Percentiles rank a stretch among this genome's conserved stretches.
Conservation (phyloP, 2,329 filamentous ascomycete genomes). For the Trichoderma simmonsii region DNA sequence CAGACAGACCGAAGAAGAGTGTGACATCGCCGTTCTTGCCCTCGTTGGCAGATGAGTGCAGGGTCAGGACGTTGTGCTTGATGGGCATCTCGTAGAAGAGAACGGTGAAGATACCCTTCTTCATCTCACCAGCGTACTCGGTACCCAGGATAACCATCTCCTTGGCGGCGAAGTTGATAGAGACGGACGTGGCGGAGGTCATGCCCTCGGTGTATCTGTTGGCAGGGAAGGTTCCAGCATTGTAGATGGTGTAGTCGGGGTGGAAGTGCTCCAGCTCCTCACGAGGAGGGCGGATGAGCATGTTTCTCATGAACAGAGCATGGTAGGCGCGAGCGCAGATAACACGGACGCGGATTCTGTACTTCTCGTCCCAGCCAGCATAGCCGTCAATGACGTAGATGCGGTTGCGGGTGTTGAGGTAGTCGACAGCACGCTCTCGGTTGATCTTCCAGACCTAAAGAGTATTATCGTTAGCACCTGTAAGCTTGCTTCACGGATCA, state of each 20-base stretch:
- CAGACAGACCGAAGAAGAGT: constrained; percentile 98
- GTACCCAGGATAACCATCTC: constrained; percentile 99
- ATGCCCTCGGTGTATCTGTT: constrained; percentile 98
- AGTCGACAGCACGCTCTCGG: constrained; percentile 96
- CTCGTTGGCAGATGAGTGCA: constrained; percentile 98
- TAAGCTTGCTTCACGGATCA: background rate
- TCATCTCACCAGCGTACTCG: constrained; percentile 82
- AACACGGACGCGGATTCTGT: constrained; percentile 94
- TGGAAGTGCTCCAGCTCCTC: constrained; percentile 97
- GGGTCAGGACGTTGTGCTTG: constrained; percentile 97
- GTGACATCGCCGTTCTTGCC: constrained; percentile 92
- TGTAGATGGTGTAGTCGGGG: constrained; percentile 99
- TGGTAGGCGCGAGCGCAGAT: constrained; percentile 99
- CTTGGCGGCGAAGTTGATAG: constrained; percentile 99
- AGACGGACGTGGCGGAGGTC: constrained; percentile 96
- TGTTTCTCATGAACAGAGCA: constrained; percentile 99
- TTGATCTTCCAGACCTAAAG: constrained; percentile 97
- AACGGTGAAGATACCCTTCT: constrained; percentile 98
- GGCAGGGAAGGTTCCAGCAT: constrained; percentile 95
- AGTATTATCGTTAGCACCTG: constrained; percentile 27
- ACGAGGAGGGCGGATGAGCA: constrained; percentile 90
- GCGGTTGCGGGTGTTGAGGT: constrained; percentile 96
- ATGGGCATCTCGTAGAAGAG: constrained; percentile 99
- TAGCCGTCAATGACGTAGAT: constrained; percentile 98
- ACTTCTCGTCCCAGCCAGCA: constrained; percentile 97